Percentiles rank a stretch among this genome's conserved stretches.
Conservation (phyloP, 208 protist genomes). For the Trypanosoma lewisi region DNA sequence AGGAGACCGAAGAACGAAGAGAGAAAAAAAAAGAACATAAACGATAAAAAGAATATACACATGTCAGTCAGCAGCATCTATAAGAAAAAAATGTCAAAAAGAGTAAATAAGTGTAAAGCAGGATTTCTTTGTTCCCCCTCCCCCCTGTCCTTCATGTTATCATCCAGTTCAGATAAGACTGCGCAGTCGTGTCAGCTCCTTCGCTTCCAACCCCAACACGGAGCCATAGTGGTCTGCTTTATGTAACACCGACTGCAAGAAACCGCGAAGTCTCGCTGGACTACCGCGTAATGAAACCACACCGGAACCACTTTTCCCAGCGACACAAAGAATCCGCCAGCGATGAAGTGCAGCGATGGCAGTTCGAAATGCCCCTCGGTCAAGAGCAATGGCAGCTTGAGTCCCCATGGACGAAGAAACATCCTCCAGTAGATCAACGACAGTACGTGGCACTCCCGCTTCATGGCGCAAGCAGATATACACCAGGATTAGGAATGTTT, state of each 20-base stretch:
- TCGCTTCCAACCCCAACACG: constrained; percentile 56
- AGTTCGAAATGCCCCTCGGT: constrained; percentile 47
- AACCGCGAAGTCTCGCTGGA: constrained; percentile 45
- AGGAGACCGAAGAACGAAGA: background rate
- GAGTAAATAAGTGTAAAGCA: constrained; percentile 5
- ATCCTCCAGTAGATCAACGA: constrained; percentile 71
- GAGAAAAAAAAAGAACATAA: constrained; percentile 3
- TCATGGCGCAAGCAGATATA: constrained; percentile 61
- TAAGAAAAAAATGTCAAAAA: constrained; percentile 6
- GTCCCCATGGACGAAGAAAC: constrained; percentile 70
- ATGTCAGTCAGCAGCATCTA: no score
- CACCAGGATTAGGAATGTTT: constrained; percentile 55
- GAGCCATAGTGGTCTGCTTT: constrained; percentile 41
- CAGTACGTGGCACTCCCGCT: constrained; percentile 41
- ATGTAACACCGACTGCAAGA: constrained; percentile 39
- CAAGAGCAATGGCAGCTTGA: constrained; percentile 55
- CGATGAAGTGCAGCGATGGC: constrained; percentile 54
- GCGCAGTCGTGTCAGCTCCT: constrained; percentile 60
- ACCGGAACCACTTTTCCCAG: constrained; percentile 20
- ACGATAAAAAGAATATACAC: background rate
- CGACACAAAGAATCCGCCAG: constrained; percentile 45
- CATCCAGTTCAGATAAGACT: constrained; percentile 49
- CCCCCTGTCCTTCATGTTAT: no score
- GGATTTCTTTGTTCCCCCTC: background rate
- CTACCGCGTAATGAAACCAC: constrained; percentile 48